Evolutionary conservation across 352 stramenopile genomes (phyloP), one percentile per base, ranked within the genome.

Genomic region (Pythium brassicae): DNA sequence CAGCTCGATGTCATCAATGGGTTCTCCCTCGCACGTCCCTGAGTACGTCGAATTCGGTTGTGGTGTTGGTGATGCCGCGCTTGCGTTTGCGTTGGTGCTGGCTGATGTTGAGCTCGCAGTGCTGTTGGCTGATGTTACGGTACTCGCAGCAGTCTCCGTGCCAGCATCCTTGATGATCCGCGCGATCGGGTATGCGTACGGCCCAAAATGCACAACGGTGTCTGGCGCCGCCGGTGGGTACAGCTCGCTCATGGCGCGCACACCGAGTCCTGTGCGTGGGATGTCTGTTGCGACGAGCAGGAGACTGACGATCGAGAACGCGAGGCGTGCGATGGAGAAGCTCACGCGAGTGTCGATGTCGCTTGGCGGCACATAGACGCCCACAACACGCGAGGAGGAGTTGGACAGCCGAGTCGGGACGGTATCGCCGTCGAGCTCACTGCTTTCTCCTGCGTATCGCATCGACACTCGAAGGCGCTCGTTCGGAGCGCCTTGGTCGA

Each of bases 281-380:
- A 86, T 83, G 29, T 87, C 77, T 5, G 74, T 77, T 15, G 67
- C 19, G 1, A 72, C 58, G 8, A 87, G 66, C 3, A 68, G 15
- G n/a, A 87, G n/a, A 17, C 61, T 62, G 11, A 82, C 17, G 1
- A 76, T 7, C 2, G 71, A 74, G 51, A 83, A 29, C 4, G 75
- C 1, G 19, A 50, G 71, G 19, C 67, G 66, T 11, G 61, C 25
- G 17, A 57, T 53, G 2, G 66, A 74, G 40, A 79, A 66, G 2
- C 7, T 22, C 4, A 82, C 62, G 32, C 19, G 66, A 0, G 52
- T 32, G 32, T 46, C 40, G 20, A 46, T 46, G 20, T 52, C 27
- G 3, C 14, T 25, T 5, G 47, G 2, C 19, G 40, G 40, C 19
- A 46, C 40, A 22, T 46, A 19, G 20, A 19, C 10, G 40, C 23